Percentiles rank a stretch among this genome's conserved stretches.
These are phyloP conservation scores for Vigna unguiculata DNA, from an alignment of 306 rosid species.

Conservation along the genomic window DNA sequence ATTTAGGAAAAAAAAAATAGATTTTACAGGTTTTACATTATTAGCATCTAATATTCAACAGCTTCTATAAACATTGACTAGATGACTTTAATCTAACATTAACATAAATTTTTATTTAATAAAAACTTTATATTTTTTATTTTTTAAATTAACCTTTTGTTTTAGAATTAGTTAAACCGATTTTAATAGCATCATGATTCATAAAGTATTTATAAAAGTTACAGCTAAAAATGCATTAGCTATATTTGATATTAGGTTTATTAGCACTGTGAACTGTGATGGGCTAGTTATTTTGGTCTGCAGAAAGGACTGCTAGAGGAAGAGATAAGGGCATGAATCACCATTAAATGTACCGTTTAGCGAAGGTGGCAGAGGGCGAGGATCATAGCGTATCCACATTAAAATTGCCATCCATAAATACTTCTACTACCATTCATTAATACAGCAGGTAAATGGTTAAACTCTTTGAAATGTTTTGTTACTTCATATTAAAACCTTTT, in stretches of 20 bases:
- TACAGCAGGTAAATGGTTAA: neutral
- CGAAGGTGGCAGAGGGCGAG: neutral
- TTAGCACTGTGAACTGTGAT: neutral
- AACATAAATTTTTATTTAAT: too few species aligned
- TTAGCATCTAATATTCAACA: too few species aligned
- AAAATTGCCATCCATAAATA: constrained; percentile 44
- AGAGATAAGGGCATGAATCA: constrained; percentile 2
- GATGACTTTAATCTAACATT: too few species aligned
- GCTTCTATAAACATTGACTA: too few species aligned
- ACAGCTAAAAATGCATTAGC: neutral
- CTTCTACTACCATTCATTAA: constrained; percentile 37
- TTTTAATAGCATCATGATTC: too few species aligned
- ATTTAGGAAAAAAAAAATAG: too few species aligned
- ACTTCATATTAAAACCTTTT: too few species aligned
- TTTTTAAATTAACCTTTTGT: too few species aligned
- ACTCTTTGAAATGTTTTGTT: neutral
- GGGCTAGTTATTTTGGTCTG: constrained; percentile 29
- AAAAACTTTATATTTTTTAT: too few species aligned
- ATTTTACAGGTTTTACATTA: too few species aligned
- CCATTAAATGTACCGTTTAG: constrained; percentile 35
- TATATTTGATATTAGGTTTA: neutral
- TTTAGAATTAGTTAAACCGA: too few species aligned
- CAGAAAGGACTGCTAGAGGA: neutral
- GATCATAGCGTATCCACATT: constrained; percentile 21
- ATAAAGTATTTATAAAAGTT: neutral